phyloP scores from a whole-genome alignment of 257 asterid species.

The Buddleja alternifolia region DNA sequence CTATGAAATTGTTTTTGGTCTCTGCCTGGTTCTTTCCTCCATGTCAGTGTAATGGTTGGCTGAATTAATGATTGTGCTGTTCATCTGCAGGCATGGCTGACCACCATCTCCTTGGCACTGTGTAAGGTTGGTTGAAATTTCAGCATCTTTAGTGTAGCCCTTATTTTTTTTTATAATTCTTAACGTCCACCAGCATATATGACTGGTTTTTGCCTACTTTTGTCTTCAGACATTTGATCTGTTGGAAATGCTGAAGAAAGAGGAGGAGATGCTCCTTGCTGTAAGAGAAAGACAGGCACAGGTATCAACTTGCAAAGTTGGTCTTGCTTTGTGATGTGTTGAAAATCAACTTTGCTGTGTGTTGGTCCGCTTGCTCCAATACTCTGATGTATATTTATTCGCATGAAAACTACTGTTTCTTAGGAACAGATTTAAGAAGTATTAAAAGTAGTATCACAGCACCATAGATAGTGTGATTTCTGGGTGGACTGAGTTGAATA shows the following conservation, averaged over 20 bases:
- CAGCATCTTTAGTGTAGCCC: neutral
- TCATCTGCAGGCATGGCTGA: conserved; percentile 83
- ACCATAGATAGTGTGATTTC: too few species aligned
- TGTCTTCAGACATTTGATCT: conserved; percentile 82
- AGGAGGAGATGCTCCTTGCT: conserved; percentile 86
- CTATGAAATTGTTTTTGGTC: conserved; percentile 14
- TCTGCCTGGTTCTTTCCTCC: neutral
- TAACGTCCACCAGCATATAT: neutral
- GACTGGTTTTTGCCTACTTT: conserved; percentile 21
- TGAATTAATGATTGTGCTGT: conserved; percentile 21
- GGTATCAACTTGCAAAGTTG: conserved; percentile 49
- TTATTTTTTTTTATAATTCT: neutral
- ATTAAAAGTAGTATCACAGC: too few species aligned
- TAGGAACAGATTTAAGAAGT: too few species aligned
- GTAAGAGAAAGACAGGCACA: conserved; percentile 69
- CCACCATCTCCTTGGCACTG: conserved; percentile 75
- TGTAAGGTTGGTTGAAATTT: conserved; percentile 74
- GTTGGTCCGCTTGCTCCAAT: neutral
- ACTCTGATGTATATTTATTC: too few species aligned
- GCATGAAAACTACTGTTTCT: too few species aligned
- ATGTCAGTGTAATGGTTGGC: neutral
- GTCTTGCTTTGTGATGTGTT: conserved; percentile 10
- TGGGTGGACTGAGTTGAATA: too few species aligned
- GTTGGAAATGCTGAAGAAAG: conserved; percentile 92
- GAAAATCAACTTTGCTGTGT: neutral